Base-by-base conservation (phyloP, 305 asterid genomes). In the Solanum hybrid region DNA sequence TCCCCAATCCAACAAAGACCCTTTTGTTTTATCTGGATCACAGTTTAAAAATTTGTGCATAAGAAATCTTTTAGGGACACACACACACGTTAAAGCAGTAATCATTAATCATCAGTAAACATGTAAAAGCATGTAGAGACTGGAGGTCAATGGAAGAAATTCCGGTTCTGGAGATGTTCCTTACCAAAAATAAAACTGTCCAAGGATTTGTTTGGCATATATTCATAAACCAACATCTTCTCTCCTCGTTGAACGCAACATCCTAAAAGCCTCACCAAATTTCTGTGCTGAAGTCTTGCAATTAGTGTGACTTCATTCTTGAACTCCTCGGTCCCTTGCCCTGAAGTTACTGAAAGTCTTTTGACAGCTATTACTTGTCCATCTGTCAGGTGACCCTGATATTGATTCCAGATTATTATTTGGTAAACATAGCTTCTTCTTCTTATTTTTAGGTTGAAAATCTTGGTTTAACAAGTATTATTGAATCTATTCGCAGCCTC, bases 251-350 rank as follows among this genome's bases (percentile, higher is more conserved):
- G 91, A 26, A 92, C 14, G 84, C 95, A 92, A 34, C 94, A 93
- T 45, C 95, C 95, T 45, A 91, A 89, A 36, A 93, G 95, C 68
- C 90, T 91, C 17, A 93, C 95, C 87, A 93, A 92, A 78, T 93
- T 93, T 73, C 94, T 90, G 26, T 93, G 95, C 84, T 93, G 95
- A 33, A 93, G 93, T 77, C 79, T 92, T 80, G 95, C 95, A 70
- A 92, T 93, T 45, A 92, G 87, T 3, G 89, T 89, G 24, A 92
- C 94, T 91, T 93, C 95, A 41, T 90, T 93, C 76, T 91, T 92
- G 90, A 93, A 93, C 75, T 93, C 95, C 51, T 86, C 89, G 0
- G 24, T 24, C 26, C 95, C 95, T 89, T 93, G 95, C 8, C 93
- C 91, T 12, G 95, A 93, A 45, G 72, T 83, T 87, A 37, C 87